These are phyloP conservation scores for Exobasidium rhododendri DNA, from an alignment of 1,284 basidiomycete species.

Conservation along the genomic window DNA sequence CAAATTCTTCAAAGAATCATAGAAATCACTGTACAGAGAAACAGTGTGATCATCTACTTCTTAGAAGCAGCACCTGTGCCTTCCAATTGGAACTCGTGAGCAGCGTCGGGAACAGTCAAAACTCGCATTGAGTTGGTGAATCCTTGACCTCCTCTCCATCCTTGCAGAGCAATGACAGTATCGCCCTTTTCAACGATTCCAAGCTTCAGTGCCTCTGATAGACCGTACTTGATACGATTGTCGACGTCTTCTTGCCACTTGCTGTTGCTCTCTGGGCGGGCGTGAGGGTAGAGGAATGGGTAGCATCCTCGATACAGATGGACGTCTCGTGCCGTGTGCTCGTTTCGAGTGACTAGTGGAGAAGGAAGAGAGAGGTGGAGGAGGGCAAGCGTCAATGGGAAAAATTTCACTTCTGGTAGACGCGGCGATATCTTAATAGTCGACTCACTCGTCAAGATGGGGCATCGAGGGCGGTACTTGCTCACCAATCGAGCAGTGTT, in stretches of 20 bases:
- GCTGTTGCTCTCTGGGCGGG: conserved; percentile 69
- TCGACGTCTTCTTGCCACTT: conserved; percentile 94
- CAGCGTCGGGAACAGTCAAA: conserved; percentile 34
- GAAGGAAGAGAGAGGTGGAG: conserved; percentile 54
- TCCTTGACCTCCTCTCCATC: conserved; percentile 96
- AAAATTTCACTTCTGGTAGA: too few relatives aligned
- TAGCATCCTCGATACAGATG: conserved; percentile 96
- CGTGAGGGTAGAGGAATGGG: conserved; percentile 93
- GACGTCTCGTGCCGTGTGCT: conserved; percentile 91
- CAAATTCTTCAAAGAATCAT: not conserved
- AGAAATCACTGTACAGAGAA: too few relatives aligned
- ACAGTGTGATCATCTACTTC: not conserved
- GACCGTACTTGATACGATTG: conserved; percentile 66
- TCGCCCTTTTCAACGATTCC: conserved; percentile 85
- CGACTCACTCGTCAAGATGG: conserved; percentile 63
- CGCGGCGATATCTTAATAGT: too few relatives aligned
- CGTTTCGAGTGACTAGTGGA: conserved; percentile 93
- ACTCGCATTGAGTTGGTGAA: conserved; percentile 63
- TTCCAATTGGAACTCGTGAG: conserved; percentile 49
- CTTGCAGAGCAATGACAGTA: conserved; percentile 91
- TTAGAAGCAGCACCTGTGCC: conserved; percentile 25
- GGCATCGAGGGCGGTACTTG: conserved; percentile 91
- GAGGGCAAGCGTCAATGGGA: conserved; percentile 34
- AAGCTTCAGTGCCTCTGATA: conserved; percentile 79
- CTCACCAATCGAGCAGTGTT: conserved; percentile 93